These are phyloP conservation scores for Suillus decipiens DNA, from an alignment of 768 basidiomycete genomes.

Conservation along the genomic window DNA sequence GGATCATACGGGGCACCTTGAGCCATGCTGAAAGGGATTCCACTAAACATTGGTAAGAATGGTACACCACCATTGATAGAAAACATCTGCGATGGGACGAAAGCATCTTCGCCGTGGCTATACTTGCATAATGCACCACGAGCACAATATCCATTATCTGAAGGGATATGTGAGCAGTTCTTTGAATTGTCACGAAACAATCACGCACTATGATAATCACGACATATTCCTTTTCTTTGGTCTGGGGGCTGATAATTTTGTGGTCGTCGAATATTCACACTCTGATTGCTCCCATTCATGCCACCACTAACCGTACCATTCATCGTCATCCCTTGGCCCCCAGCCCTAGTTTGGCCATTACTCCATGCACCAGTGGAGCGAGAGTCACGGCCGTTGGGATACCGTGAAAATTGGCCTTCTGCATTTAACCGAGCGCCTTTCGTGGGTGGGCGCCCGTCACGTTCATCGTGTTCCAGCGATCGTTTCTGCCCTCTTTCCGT, in stretches of 20 bases:
- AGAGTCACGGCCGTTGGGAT: constrained; percentile 44
- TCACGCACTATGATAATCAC: constrained; percentile 93
- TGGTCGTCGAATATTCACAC: constrained; percentile 46
- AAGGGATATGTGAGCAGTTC: constrained; percentile 15
- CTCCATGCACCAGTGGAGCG: constrained; percentile 46
- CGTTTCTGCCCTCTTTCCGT: constrained; percentile 68
- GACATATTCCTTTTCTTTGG: constrained; percentile 76
- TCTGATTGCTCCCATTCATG: constrained; percentile 24
- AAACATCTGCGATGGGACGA: constrained; percentile 71
- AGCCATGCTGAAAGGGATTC: constrained; percentile 55
- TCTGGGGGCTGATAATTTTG: constrained; percentile 72
- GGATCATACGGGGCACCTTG: constrained; percentile 68
- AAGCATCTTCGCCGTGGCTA: constrained; percentile 89
- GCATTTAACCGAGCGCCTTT: constrained; percentile 71
- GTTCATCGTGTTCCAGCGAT: constrained; percentile 60
- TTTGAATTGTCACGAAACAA: constrained; percentile 8
- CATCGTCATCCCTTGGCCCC: constrained; percentile 20
- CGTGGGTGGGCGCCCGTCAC: constrained; percentile 55
- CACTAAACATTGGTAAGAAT: constrained; percentile 72
- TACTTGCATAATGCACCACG: constrained; percentile 89
- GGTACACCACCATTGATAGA: constrained; percentile 56
- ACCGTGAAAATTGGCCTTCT: constrained; percentile 70
- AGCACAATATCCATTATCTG: constrained; percentile 91
- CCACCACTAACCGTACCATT: constrained; percentile 28
- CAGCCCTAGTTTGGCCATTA: constrained; percentile 32